phyloP scores from a whole-genome alignment of 768 basidiomycete genomes.

The Kwoniella shandongensis region DNA sequence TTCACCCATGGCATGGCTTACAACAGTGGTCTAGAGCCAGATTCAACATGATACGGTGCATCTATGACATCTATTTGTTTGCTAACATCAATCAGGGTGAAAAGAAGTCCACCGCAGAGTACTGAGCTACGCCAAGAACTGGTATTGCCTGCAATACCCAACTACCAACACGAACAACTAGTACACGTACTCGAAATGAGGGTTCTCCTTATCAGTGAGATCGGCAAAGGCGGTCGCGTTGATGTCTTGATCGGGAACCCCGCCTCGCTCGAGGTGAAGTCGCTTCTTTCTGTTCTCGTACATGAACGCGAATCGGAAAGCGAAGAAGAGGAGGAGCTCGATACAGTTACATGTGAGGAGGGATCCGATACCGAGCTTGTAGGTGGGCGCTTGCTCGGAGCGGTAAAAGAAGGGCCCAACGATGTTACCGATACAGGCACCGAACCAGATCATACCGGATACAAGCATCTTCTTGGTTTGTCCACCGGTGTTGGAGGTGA shows the following conservation, averaged over 20 bases:
- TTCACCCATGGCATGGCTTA: too few species aligned
- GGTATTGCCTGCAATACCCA: not conserved
- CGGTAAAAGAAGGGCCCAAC: constrained; percentile 45
- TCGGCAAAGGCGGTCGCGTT: constrained; percentile 48
- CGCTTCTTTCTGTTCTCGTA: constrained; percentile 49
- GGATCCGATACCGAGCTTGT: constrained; percentile 52
- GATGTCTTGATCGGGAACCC: constrained; percentile 2
- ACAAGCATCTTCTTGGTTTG: constrained; percentile 54
- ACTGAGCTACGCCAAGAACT: too few species aligned
- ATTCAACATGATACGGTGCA: too few species aligned
- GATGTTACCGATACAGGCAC: constrained; percentile 51
- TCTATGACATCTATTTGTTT: too few species aligned
- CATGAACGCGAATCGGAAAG: constrained; percentile 44
- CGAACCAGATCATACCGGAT: constrained; percentile 51
- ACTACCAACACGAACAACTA: not conserved
- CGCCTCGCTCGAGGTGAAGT: constrained; percentile 7
- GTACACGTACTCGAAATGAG: constrained; percentile 24
- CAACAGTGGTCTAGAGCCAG: too few species aligned
- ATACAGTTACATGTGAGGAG: constrained; percentile 48
- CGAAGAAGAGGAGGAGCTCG: constrained; percentile 44
- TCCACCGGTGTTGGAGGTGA: constrained; percentile 56
- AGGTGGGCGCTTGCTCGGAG: constrained; percentile 46
- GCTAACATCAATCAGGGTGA: too few species aligned
- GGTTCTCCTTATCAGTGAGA: constrained; percentile 50
- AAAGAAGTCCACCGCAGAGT: too few species aligned